These are phyloP conservation scores for Diplodia corticola DNA, from an alignment of 2,329 filamentous ascomycete genomes.

Conservation along the genomic window DNA sequence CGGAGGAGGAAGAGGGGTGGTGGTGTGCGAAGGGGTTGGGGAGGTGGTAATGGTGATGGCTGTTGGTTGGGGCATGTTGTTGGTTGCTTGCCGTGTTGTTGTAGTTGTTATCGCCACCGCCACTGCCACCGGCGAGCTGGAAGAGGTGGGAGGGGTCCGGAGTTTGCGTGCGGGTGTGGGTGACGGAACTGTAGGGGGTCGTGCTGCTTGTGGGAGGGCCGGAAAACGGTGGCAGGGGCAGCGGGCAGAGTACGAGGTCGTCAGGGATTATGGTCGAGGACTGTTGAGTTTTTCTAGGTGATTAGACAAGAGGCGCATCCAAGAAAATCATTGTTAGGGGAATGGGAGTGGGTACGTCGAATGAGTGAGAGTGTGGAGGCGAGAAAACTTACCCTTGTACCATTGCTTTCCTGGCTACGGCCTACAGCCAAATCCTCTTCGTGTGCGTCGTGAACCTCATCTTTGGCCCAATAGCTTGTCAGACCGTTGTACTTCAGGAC, in stretches of 20 bases:
- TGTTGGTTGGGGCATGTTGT: neutral
- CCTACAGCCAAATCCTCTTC: constrained; percentile 32
- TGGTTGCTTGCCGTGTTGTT: constrained; percentile 16
- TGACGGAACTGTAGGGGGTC: neutral
- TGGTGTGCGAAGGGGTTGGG: neutral
- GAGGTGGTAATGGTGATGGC: neutral
- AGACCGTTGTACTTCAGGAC: constrained; percentile 58
- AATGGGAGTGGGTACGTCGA: too few relatives aligned
- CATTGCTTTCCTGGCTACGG: constrained; percentile 29
- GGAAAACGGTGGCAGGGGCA: neutral
- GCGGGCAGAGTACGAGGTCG: neutral
- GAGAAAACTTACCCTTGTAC: constrained; percentile 23
- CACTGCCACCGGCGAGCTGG: neutral
- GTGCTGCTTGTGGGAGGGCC: neutral
- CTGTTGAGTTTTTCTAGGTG: neutral
- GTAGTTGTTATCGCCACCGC: neutral
- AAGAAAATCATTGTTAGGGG: neutral
- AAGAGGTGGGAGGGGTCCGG: neutral
- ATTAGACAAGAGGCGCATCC: neutral
- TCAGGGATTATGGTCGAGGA: neutral
- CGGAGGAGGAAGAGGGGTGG: constrained; percentile 22
- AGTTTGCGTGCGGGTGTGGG: neutral
- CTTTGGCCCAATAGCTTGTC: constrained; percentile 35
- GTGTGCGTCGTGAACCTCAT: constrained; percentile 26
- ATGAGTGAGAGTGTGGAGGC: too few relatives aligned